Percentiles rank a stretch among this genome's conserved stretches.
Conservation (phyloP, 2,329 filamentous ascomycete species). For the Pleoardoris graminearum region DNA sequence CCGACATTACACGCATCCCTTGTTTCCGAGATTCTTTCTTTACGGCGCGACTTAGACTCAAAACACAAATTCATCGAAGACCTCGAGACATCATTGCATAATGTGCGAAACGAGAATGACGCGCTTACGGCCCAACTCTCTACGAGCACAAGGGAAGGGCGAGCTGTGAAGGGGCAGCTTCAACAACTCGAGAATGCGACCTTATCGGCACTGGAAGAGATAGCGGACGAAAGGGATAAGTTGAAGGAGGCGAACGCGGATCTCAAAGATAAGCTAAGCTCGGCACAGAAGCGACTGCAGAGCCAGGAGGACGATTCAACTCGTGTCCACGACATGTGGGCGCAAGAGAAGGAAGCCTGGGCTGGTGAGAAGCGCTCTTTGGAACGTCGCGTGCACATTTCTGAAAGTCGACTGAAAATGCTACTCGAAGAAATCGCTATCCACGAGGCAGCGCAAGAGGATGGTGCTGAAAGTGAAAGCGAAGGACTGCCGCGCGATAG, state of each 20-base stretch:
- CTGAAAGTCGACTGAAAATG: constrained; percentile 80
- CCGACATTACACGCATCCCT: constrained; percentile 92
- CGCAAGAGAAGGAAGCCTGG: constrained; percentile 82
- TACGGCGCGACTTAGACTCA: constrained; percentile 87
- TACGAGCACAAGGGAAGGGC: constrained; percentile 71
- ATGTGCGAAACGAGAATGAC: constrained; percentile 74
- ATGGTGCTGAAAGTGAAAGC: constrained; percentile 58
- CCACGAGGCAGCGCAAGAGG: constrained; percentile 57
- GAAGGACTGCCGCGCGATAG: constrained; percentile 67
- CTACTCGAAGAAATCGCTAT: constrained; percentile 85
- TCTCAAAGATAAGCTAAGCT: constrained; percentile 75
- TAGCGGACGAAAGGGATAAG: constrained; percentile 84
- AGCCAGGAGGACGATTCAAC: constrained; percentile 82
- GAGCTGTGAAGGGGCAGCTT: constrained; percentile 81
- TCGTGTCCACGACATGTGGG: constrained; percentile 78
- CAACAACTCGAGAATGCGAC: constrained; percentile 86
- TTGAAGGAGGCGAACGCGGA: constrained; percentile 74
- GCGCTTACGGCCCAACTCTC: constrained; percentile 64
- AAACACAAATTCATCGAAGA: constrained; percentile 85
- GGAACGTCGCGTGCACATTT: constrained; percentile 86
- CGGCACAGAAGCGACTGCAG: constrained; percentile 74
- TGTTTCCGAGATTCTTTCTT: constrained; percentile 86
- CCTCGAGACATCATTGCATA: constrained; percentile 75
- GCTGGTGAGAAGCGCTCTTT: constrained; percentile 78
- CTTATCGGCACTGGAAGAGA: constrained; percentile 78